These are phyloP conservation scores for Melastoma malabathricum DNA, from an alignment of 345 rosid genomes.

Conservation along the genomic window DNA sequence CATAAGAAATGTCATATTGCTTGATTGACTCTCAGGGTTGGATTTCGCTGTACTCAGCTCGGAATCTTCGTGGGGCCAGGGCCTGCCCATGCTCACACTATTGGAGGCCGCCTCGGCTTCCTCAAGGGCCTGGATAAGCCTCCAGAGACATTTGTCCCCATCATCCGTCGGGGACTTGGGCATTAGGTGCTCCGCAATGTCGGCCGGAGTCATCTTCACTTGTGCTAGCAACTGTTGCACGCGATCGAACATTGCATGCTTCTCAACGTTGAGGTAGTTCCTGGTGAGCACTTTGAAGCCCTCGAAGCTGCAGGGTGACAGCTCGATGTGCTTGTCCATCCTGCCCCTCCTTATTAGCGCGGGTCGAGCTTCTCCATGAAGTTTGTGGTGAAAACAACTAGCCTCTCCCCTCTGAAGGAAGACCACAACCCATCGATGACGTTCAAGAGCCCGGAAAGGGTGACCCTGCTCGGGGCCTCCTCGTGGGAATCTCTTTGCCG, in stretches of 20 bases:
- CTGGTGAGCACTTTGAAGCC: conserved; percentile 36
- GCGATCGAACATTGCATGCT: conserved; percentile 19
- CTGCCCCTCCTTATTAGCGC: conserved; percentile 58
- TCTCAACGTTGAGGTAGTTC: conserved; percentile 27
- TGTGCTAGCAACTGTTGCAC: conserved; percentile 16
- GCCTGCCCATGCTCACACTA: no score
- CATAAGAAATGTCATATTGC: no score
- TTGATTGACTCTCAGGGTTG: no score
- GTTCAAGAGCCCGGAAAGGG: conserved; percentile 54
- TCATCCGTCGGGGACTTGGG: conserved; percentile 25
- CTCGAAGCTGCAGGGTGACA: conserved; percentile 32
- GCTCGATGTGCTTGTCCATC: conserved; percentile 47
- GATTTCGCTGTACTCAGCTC: no score
- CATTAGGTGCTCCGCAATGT: conserved; percentile 42
- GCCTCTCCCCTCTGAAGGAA: conserved; percentile 54
- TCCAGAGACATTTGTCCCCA: conserved; percentile 21
- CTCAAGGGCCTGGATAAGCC: conserved; percentile 27
- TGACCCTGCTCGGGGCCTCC: conserved; percentile 30
- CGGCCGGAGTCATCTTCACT: conserved; percentile 33
- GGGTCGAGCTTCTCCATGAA: conserved; percentile 49
- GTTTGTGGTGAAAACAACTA: conserved; percentile 52
- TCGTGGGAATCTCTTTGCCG: conserved; percentile 13
- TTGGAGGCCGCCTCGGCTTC: conserved; percentile 16
- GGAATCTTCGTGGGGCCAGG: no score
- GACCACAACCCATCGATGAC: conserved; percentile 71